These are phyloP conservation scores for Ceratocystis lukuohia DNA, from an alignment of 2,329 filamentous ascomycete genomes.

Conservation along the genomic window DNA sequence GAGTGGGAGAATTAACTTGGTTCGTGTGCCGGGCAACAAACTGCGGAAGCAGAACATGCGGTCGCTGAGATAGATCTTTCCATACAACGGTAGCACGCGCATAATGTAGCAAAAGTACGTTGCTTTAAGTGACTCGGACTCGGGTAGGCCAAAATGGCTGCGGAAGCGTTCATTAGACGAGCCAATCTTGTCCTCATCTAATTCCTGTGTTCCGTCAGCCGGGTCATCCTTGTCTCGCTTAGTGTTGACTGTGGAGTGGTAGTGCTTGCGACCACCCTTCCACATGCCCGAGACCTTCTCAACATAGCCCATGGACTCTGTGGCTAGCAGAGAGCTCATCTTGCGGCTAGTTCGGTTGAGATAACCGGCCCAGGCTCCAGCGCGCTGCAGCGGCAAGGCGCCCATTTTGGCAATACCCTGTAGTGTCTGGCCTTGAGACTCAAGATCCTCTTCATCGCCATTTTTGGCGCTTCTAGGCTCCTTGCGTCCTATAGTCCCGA, in stretches of 20 bases:
- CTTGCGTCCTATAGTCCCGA: slow-evolving; percentile 22
- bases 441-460: slow-evolving; percentile 14
- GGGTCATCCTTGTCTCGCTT: slow-evolving; percentile 43
- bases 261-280: slow-evolving; percentile 81
- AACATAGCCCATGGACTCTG: slow-evolving; percentile 89
- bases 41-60: slow-evolving; percentile 86
- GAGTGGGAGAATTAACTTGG: slow-evolving; percentile 81
- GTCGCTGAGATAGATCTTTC: slow-evolving; percentile 90
- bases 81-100: slow-evolving; percentile 79
- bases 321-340: slow-evolving; percentile 71
- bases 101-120: slow-evolving; percentile 90
- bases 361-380: slow-evolving; percentile 70
- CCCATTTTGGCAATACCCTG: slow-evolving; percentile 48
- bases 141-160: slow-evolving; percentile 77
- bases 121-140: slow-evolving; percentile 68
- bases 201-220: slow-evolving; percentile 19
- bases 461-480: slow-evolving; percentile 18
- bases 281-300: slow-evolving; percentile 97
- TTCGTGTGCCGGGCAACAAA: slow-evolving; percentile 73
- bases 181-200: slow-evolving; percentile 46
- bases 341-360: slow-evolving; percentile 64
- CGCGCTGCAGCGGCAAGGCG: slow-evolving; percentile 68
- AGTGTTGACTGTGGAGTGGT: slow-evolving; percentile 45
- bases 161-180: slow-evolving; percentile 69
- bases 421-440: slow-evolving; percentile 31